These are phyloP conservation scores for Pachyrhizus erosus DNA, from an alignment of 306 rosid genomes.

Conservation along the genomic window DNA sequence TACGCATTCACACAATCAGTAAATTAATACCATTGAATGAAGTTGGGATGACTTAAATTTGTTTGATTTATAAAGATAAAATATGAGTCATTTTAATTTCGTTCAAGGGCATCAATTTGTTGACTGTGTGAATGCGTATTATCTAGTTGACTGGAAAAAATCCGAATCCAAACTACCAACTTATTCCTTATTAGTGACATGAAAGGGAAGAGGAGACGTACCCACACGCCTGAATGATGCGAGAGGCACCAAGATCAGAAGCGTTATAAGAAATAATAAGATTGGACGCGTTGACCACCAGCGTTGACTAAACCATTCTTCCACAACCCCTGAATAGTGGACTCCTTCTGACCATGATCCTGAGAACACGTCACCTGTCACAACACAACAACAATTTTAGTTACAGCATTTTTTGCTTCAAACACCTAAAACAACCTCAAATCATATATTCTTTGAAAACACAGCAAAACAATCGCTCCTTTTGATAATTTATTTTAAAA, in stretches of 20 bases:
- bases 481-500: background rate
- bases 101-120: no score
- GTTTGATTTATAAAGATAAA: no score
- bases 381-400: slow-evolving; percentile 2
- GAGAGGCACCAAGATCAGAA: slow-evolving; percentile 2
- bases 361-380: slow-evolving; percentile 9
- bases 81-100: no score
- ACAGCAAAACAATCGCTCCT: background rate
- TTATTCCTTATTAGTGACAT: background rate
- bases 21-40: no score
- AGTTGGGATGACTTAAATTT: no score
- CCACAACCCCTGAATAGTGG: slow-evolving; percentile 5
- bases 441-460: background rate
- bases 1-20: no score
- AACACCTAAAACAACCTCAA: background rate
- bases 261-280: background rate
- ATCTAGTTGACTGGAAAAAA: no score
- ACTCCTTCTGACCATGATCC: slow-evolving; percentile 9
- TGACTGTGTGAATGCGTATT: no score
- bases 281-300: background rate
- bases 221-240: slow-evolving; percentile 15
- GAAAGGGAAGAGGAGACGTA: background rate
- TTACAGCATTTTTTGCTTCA: background rate
- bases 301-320: slow-evolving; percentile 3
- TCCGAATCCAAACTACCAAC: background rate